These are phyloP conservation scores for Claviceps pazoutovae DNA, from an alignment of 2,329 filamentous ascomycete species.

Conservation along the genomic window DNA sequence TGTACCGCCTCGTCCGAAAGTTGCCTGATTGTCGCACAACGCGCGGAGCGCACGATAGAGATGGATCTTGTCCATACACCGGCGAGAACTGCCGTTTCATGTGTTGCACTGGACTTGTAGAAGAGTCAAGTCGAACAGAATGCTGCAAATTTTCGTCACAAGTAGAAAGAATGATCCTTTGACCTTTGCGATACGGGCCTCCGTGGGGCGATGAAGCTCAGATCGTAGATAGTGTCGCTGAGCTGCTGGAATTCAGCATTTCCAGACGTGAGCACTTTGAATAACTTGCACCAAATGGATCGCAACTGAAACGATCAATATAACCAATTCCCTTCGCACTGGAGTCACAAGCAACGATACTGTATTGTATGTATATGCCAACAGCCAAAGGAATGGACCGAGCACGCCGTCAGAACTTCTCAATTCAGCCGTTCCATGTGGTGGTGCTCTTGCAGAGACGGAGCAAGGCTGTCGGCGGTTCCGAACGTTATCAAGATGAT, in stretches of 20 bases:
- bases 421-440: not conserved
- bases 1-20: not conserved
- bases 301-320: not conserved
- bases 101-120: not conserved
- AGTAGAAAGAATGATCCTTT: not conserved
- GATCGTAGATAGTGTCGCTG: not conserved
- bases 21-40: not conserved
- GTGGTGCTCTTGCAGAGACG: not conserved
- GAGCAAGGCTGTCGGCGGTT: not conserved
- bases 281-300: not conserved
- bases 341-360: no score
- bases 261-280: not conserved
- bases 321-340: not conserved
- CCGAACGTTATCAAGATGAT: not conserved
- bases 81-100: not conserved
- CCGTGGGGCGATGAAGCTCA: not conserved
- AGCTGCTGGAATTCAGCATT: not conserved
- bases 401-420: not conserved
- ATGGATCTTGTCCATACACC: not conserved
- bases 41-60: no score
- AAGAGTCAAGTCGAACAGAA: not conserved
- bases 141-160: not conserved
- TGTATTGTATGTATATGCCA: not conserved
- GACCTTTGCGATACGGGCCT: not conserved
- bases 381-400: not conserved